Evolutionary conservation across 2,329 filamentous ascomycete genomes (phyloP).

Genomic region (Penicillium sp.): DNA sequence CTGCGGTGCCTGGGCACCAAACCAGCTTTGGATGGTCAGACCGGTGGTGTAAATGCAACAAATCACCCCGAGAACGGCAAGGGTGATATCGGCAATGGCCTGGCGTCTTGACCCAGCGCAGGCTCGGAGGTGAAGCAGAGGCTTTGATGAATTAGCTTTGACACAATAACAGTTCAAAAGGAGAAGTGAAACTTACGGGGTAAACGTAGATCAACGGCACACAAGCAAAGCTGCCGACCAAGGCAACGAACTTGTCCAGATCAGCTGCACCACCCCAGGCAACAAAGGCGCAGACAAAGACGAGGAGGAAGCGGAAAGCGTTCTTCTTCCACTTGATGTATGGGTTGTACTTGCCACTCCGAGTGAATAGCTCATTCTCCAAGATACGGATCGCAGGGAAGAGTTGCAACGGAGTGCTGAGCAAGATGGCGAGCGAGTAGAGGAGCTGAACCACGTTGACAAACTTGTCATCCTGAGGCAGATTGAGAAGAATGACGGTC

Average conservation of each 20-base stretch:
- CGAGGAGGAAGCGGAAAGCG: constrained; percentile 86
- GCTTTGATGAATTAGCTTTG: constrained; percentile 48
- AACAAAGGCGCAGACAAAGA: constrained; percentile 76
- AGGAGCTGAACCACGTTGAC: constrained; percentile 96
- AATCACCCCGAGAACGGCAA: constrained; percentile 75
- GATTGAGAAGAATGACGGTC: constrained; percentile 91
- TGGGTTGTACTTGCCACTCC: constrained; percentile 94
- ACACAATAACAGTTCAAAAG: background rate
- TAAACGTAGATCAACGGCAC: constrained; percentile 97
- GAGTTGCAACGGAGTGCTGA: constrained; percentile 92
- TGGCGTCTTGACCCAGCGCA: constrained; percentile 65
- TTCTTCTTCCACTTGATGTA: constrained; percentile 99
- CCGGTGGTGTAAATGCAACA: constrained; percentile 90
- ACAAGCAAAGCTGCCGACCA: constrained; percentile 96
- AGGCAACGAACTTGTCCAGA: constrained; percentile 92
- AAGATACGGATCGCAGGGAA: constrained; percentile 97
- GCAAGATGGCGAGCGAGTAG: constrained; percentile 93
- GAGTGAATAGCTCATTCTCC: constrained; percentile 87
- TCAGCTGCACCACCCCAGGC: constrained; percentile 91
- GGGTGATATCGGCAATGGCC: constrained; percentile 63
- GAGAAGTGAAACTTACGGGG: constrained; percentile 60
- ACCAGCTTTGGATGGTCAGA: constrained; percentile 83
- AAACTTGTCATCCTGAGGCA: constrained; percentile 90
- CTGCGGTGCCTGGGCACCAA: constrained; percentile 50
- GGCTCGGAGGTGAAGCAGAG: constrained; percentile 78